These are phyloP conservation scores for Fusarium gaditjirri DNA, from an alignment of 2,329 filamentous ascomycete genomes.

Conservation along the genomic window DNA sequence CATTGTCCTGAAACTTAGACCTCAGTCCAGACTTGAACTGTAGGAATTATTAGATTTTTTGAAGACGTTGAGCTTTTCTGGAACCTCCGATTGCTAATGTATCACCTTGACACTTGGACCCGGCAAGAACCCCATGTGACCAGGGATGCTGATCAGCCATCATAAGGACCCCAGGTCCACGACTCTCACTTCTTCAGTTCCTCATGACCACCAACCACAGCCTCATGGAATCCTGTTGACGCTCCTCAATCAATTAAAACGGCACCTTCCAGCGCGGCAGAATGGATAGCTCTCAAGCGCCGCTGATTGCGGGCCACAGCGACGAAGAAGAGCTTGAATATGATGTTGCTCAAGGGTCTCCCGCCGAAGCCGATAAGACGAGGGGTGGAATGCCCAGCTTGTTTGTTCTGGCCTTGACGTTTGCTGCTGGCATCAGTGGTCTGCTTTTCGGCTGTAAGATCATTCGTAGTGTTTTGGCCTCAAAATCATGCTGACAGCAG, in stretches of 20 bases:
- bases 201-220: constrained; percentile 27
- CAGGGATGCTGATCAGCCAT: constrained; percentile 39
- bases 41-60: too few species aligned
- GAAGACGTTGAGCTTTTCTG: background rate
- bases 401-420: constrained; percentile 70
- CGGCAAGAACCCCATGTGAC: constrained; percentile 38
- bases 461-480: background rate
- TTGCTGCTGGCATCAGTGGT: constrained; percentile 74
- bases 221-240: constrained; percentile 24
- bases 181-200: background rate
- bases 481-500: constrained; percentile 3
- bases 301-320: constrained; percentile 50
- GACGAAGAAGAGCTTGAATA: constrained; percentile 50
- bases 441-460: constrained; percentile 73
- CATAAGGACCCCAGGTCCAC: constrained; percentile 25
- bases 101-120: background rate
- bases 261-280: constrained; percentile 5
- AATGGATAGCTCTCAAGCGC: constrained; percentile 54
- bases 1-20: accelerated
- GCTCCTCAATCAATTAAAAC: background rate
- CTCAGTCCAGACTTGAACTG: background rate
- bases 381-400: constrained; percentile 52
- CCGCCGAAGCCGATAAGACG: constrained; percentile 45
- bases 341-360: constrained; percentile 42
- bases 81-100: background rate